Base-by-base conservation (phyloP, 2,329 filamentous ascomycete species). In the Colletotrichum orchidophilum region DNA sequence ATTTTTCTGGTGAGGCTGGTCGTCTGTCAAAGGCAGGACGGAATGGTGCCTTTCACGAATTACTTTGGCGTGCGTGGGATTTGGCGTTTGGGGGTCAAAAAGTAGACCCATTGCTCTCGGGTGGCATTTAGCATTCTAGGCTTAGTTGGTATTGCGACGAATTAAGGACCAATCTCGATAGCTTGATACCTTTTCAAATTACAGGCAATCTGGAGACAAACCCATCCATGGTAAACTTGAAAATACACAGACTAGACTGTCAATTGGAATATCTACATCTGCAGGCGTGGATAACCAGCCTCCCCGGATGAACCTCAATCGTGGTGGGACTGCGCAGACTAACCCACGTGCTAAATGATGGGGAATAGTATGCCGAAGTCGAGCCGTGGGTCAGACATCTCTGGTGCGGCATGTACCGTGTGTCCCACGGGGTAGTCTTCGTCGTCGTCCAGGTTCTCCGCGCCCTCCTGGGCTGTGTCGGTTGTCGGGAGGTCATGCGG, bases 21-120 rank as follows among this genome's bases (percentile, higher is more conserved):
- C 31, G 18, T 49, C 18, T 42, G 29, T 18, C 26, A 15, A 31
- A 9, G 29, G n/a, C 15, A 3, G 33, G 21, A 42, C n/a, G 49
- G 21, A 18, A 63, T 11, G 49, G 27, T 42, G 39, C 12, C 50
- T 42, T 33, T 21, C 13, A 13, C n/a, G 21, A 31, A 24, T 5
- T 31, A 24, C 24, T 63, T 42, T 24, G 31, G 60, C 31, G 18
- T 63, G 60, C 31, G 18, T 63, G 9, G 49, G 2, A 54, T 42
- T 31, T 31, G 60, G 60, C 60, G 60, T 63, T 42, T 54, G 9
- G 60, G 60, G 59, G 59, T 39, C 50, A 27, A 63, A 63, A 63
- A 42, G 24, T 49, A 62, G 59, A 63, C 31, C 13, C 9, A 13
- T 63, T 53, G 60, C 31, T 27, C 18, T 53, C 9, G 60, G 24